phyloP scores from a whole-genome alignment of 2,329 filamentous ascomycete species.

The Hypomyces perniciosus region DNA sequence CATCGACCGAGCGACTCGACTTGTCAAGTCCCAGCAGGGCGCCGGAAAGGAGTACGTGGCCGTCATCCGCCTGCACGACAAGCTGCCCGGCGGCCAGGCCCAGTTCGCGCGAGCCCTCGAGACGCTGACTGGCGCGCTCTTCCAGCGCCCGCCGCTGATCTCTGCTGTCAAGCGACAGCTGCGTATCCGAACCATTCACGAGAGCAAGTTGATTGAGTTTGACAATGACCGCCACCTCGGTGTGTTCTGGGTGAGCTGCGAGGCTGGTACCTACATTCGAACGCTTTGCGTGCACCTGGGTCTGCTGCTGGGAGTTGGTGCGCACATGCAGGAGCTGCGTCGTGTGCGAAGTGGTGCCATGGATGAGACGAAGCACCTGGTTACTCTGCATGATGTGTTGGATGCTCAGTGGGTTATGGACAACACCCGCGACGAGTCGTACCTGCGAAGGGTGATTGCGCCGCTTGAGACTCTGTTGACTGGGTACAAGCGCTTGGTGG shows the following conservation, averaged over 20 bases:
- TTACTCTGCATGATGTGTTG: conserved; percentile 79
- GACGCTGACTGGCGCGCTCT: conserved; percentile 91
- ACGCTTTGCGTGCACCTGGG: conserved; percentile 94
- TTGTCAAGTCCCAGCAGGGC: conserved; percentile 98
- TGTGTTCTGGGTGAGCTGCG: conserved; percentile 99
- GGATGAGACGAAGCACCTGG: conserved; percentile 82
- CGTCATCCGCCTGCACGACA: conserved; percentile 92
- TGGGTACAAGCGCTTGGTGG: conserved; percentile 92
- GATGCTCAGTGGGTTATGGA: conserved; percentile 96
- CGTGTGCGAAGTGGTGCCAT: conserved; percentile 92
- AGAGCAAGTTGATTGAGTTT: conserved; percentile 95
- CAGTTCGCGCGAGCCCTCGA: conserved; percentile 92
- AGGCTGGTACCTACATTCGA: conserved; percentile 95
- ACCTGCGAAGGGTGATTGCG: conserved; percentile 83
- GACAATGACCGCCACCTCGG: conserved; percentile 96
- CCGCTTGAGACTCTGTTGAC: conserved; percentile 89
- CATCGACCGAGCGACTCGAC: conserved; percentile 91
- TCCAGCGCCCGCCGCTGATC: conserved; percentile 87
- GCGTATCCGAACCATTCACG: conserved; percentile 95
- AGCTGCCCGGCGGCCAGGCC: conserved; percentile 84
- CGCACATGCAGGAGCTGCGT: conserved; percentile 96
- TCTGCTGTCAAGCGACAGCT: conserved; percentile 98
- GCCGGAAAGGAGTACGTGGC: conserved; percentile 99
- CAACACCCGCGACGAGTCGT: conserved; percentile 91
- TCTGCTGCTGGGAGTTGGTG: conserved; percentile 70